Evolutionary conservation across 257 asterid genomes (phyloP).

Genomic region (Gynochthodes officinalis): DNA sequence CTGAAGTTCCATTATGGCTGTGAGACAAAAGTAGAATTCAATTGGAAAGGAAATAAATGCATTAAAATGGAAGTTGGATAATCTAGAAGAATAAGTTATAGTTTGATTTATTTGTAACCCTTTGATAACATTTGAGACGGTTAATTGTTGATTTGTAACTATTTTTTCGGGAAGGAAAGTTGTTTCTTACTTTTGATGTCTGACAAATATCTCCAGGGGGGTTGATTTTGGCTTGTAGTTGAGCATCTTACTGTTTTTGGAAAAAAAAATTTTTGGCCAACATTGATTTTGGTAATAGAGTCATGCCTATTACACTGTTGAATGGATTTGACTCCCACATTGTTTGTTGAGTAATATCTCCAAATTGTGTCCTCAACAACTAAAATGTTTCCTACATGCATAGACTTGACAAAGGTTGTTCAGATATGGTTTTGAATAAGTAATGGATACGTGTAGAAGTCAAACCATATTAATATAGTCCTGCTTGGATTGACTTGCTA

Average conservation of each 20-base stretch:
- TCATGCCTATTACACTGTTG: background rate
- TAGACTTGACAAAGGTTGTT: background rate
- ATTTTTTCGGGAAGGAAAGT: background rate
- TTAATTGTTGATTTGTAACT: background rate
- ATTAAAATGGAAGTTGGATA: background rate
- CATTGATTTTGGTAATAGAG: background rate
- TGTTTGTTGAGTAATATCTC: too few species aligned
- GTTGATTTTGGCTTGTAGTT: background rate
- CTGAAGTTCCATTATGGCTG: background rate
- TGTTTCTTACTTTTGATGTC: background rate
- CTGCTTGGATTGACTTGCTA: background rate
- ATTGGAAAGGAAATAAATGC: background rate
- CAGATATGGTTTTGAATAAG: background rate
- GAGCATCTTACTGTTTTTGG: background rate
- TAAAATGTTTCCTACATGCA: background rate
- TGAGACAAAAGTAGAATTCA: background rate
- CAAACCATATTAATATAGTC: background rate
- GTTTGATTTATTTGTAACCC: background rate
- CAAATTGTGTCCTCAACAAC: background rate
- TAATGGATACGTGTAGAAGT: background rate
- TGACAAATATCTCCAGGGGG: background rate
- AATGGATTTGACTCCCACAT: background rate
- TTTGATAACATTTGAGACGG: background rate
- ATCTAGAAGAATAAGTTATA: background rate
- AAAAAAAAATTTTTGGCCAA: too few species aligned